Conservation (phyloP, 768 basidiomycete genomes). For the Gautieria morchelliformis region DNA sequence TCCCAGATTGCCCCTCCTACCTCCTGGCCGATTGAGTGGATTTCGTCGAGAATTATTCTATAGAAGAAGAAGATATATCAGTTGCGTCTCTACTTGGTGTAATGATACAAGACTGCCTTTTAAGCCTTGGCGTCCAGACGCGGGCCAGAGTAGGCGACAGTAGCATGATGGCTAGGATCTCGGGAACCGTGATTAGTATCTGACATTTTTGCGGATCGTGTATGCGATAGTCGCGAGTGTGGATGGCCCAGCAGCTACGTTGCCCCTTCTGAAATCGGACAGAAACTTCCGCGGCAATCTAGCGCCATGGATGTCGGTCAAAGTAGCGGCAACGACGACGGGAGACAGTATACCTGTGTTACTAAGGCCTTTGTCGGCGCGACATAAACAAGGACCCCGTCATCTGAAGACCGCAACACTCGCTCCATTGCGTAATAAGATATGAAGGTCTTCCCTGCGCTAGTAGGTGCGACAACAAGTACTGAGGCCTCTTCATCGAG, state of each 20-base stretch:
- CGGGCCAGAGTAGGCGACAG: conserved; percentile 55
- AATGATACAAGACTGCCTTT: conserved; percentile 31
- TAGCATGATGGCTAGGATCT: conserved; percentile 59
- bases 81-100: background rate
- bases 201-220: conserved; percentile 60
- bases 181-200: conserved; percentile 66
- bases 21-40: conserved; percentile 59
- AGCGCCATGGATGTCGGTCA: conserved; percentile 20
- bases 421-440: conserved; percentile 73
- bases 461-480: conserved; percentile 61
- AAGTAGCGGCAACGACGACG: background rate
- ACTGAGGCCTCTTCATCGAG: conserved; percentile 50
- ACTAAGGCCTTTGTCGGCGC: conserved; percentile 72
- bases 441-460: conserved; percentile 71
- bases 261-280: conserved; percentile 49
- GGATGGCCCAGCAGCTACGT: conserved; percentile 40
- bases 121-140: conserved; percentile 53
- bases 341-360: conserved; percentile 30
- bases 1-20: conserved; percentile 61
- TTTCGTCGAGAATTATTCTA: conserved; percentile 59
- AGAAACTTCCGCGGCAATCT: conserved; percentile 55
- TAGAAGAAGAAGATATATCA: background rate
- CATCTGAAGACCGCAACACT: conserved; percentile 49
- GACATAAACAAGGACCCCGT: conserved; percentile 62
- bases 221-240: conserved; percentile 54